Conservation (phyloP, 257 asterid species). For the Anisodus acutangulus region DNA sequence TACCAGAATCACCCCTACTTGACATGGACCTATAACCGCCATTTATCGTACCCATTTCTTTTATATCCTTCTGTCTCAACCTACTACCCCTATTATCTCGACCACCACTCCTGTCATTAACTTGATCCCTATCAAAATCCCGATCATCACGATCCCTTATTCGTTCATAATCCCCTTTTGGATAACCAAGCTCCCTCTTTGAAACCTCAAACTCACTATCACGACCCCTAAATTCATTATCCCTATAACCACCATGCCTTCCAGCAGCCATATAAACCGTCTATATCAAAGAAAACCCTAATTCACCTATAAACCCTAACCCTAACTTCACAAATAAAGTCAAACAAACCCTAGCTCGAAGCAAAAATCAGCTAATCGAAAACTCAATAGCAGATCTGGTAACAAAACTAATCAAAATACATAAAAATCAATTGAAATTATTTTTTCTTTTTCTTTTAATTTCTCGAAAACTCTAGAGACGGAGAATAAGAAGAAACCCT, state of each 20-base stretch:
- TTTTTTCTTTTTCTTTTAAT: not conserved
- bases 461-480: not conserved
- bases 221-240: slow-evolving; percentile 61
- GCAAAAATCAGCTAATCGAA: not conserved
- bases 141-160: slow-evolving; percentile 44
- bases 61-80: slow-evolving; percentile 62
- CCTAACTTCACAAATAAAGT: slow-evolving; percentile 24
- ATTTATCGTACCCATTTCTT: slow-evolving; percentile 54
- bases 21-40: slow-evolving; percentile 52
- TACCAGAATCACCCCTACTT: slow-evolving; percentile 58
- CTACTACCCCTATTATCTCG: slow-evolving; percentile 53
- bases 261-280: slow-evolving; percentile 67
- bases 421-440: not conserved
- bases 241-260: slow-evolving; percentile 71
- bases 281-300: slow-evolving; percentile 25
- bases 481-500: slow-evolving; percentile 20
- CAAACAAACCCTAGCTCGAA: slow-evolving; percentile 22
- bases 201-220: slow-evolving; percentile 60
- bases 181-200: slow-evolving; percentile 47
- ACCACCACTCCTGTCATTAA: slow-evolving; percentile 39
- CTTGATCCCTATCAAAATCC: slow-evolving; percentile 46
- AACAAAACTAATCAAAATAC: not conserved
- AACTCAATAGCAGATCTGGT: slow-evolving; percentile 5
- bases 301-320: slow-evolving; percentile 36
- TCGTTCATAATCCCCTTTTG: slow-evolving; percentile 58